Evolutionary conservation across 805 yeast genomes (phyloP), one percentile per base, ranked within the genome.

Genomic region (Wickerhamiella azymoides): DNA sequence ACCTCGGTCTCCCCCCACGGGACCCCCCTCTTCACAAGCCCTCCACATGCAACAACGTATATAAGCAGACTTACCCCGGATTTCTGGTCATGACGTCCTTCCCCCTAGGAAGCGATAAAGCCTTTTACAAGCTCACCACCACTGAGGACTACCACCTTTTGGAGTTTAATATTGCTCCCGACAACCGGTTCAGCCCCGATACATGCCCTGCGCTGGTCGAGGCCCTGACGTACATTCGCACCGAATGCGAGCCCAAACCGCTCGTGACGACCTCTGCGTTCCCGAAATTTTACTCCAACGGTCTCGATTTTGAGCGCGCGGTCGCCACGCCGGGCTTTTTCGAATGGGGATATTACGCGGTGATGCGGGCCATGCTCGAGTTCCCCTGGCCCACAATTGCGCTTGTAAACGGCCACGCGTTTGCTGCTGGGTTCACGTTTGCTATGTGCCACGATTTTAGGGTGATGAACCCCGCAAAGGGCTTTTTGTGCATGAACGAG

Each of bases 321-420:
- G 37, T 54, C 39, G 42, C 49, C 7, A 62, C 67, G 8, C 59
- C 58, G 5, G 54, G 52, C 21, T 64, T 64, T 54, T 65, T 62
- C 50, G 56, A 50, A 28, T 53, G 60, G 28, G 38, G 47, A 26
- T 57, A 59, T 50, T 62, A 58, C 48, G 58, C 62, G 24, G 48
- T 62, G 36, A 56, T 62, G 60, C 53, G 60, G 30, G 55, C 56
- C 14, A 47, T 61, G 21, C 51, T 65, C 35, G 60, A 60, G 52
- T 64, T 59, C 50, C 69, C 69, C 16, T 59, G 63, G 57, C 69
- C 69, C 11, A 62, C 67, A 14, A 57, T 64, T 21, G 69, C 69
- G 6, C 47, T 55, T 43, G 54, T 64, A 32, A 65, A 65, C 46
- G 69, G 69, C 38, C 69, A 64, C 47, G 66, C 64, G 10, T 64